A percentile compares a stretch with the other conserved stretches of the same genome.
Evolutionary conservation across 2,329 filamentous ascomycete species (phyloP).

Genomic region (Epichloe gansuensis): DNA sequence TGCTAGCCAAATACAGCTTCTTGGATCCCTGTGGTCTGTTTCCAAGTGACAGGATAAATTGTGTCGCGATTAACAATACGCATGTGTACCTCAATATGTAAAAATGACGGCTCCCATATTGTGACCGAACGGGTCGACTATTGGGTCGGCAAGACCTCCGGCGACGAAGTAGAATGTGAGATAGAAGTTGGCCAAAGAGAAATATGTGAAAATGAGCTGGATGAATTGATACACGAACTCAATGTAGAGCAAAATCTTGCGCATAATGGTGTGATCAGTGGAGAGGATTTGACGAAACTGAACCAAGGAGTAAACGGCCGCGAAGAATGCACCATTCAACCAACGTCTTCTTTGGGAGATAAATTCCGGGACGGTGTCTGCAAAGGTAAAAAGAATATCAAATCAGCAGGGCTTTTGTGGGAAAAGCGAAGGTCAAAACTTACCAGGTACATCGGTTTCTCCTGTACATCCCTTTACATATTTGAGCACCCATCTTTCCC

Average conservation of each 20-base stretch:
- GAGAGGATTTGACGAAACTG: slow-evolving; percentile 89
- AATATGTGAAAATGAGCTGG: slow-evolving; percentile 89
- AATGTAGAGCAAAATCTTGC: slow-evolving; percentile 85
- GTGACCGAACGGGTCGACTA: slow-evolving; percentile 84
- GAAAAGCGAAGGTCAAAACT: slow-evolving; percentile 21
- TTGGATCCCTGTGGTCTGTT: slow-evolving; percentile 93
- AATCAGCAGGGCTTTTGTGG: not conserved
- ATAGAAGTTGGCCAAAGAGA: slow-evolving; percentile 97
- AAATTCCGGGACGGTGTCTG: slow-evolving; percentile 88
- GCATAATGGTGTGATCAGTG: slow-evolving; percentile 80
- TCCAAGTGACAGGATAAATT: slow-evolving; percentile 93
- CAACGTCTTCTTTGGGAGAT: slow-evolving; percentile 92
- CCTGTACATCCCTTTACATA: slow-evolving; percentile 95
- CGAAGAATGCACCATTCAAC: slow-evolving; percentile 98
- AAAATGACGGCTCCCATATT: slow-evolving; percentile 72
- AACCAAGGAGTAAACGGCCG: slow-evolving; percentile 90
- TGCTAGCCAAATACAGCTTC: slow-evolving; percentile 75
- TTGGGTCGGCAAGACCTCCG: slow-evolving; percentile 69
- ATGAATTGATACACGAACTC: slow-evolving; percentile 95
- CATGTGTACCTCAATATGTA: slow-evolving; percentile 73
- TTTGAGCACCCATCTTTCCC: slow-evolving; percentile 92
- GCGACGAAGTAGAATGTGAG: slow-evolving; percentile 97
- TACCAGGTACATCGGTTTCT: slow-evolving; percentile 95
- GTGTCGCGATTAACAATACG: slow-evolving; percentile 77
- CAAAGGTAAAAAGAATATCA: not conserved